Evolutionary conservation across 2,329 filamentous ascomycete species (phyloP).

Genomic region (Bisporella sp.): DNA sequence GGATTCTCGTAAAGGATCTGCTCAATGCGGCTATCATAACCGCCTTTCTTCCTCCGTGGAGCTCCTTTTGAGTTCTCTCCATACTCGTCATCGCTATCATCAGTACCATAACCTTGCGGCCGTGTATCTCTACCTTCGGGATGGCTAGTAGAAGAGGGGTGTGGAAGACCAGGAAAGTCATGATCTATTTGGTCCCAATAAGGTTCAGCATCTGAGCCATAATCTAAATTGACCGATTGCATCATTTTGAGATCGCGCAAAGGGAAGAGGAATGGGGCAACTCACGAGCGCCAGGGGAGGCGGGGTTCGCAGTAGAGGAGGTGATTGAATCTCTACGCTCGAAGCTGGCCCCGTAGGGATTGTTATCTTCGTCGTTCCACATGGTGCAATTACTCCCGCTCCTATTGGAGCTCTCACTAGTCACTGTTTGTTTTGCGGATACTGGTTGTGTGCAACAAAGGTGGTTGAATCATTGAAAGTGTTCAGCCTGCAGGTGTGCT

Average conservation of each 20-base stretch:
- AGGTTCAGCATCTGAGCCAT: constrained; percentile 34
- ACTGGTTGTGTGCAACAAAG: too few species aligned
- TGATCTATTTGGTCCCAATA: constrained; percentile 42
- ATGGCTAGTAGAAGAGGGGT: constrained; percentile 59
- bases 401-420: too few species aligned
- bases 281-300: constrained; percentile 53
- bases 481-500: too few species aligned
- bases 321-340: constrained; percentile 76
- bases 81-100: constrained; percentile 43
- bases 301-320: constrained; percentile 58
- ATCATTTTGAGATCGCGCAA: constrained; percentile 25
- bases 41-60: constrained; percentile 68
- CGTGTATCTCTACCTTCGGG: constrained; percentile 27
- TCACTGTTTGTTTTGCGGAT: too few species aligned
- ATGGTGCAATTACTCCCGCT: constrained; percentile 42
- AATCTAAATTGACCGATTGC: constrained; percentile 30
- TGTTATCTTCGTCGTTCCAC: constrained; percentile 99
- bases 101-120: constrained; percentile 29
- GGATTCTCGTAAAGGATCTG: constrained; percentile 96
- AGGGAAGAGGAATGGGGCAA: constrained; percentile 16
- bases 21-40: constrained; percentile 92
- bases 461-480: too few species aligned
- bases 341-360: constrained; percentile 88
- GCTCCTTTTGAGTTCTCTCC: constrained; percentile 33
- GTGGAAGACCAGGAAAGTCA: constrained; percentile 39